Evolutionary conservation across 1,139 yeast genomes (phyloP).

Genomic region (Debaryomyces psychrophilus): DNA sequence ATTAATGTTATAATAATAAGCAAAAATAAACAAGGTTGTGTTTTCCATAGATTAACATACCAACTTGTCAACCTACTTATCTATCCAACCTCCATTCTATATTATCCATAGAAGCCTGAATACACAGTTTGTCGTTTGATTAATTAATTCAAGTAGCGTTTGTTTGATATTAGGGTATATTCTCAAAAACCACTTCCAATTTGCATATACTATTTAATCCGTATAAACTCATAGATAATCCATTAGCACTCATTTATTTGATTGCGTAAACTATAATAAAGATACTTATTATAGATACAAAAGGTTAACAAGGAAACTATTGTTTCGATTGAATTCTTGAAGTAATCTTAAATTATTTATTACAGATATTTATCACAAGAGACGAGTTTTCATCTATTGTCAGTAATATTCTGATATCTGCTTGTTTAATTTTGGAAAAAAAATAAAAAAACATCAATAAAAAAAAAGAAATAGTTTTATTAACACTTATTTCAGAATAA

Average conservation of each 20-base stretch:
- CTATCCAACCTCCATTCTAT: constrained; percentile 11
- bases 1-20: constrained; percentile 3
- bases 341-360: constrained; percentile 4
- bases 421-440: constrained; percentile 4
- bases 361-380: constrained; percentile 6
- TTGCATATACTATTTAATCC: constrained; percentile 9
- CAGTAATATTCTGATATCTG: constrained; percentile 6
- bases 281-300: constrained; percentile 3
- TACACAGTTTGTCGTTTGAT: constrained; percentile 3
- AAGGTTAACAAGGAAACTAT: constrained; percentile 3
- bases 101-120: constrained; percentile 8
- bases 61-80: constrained; percentile 6
- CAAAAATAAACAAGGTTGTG: constrained; percentile 7
- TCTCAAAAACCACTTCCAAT: constrained; percentile 9
- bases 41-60: constrained; percentile 8
- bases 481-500: constrained; percentile 8
- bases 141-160: constrained; percentile 3
- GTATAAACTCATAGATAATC: constrained; percentile 11
- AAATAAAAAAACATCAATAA: constrained; percentile 8
- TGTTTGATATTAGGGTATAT: constrained; percentile 7
- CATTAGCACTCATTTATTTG: constrained; percentile 31
- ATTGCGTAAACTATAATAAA: constrained; percentile 19
- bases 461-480: constrained; percentile 12
- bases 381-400: constrained; percentile 2
- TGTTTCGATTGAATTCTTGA: neutral